Evolutionary conservation across 345 rosid genomes (phyloP), one percentile per base, ranked within the genome.

Genomic region (Populus ilicifolia): DNA sequence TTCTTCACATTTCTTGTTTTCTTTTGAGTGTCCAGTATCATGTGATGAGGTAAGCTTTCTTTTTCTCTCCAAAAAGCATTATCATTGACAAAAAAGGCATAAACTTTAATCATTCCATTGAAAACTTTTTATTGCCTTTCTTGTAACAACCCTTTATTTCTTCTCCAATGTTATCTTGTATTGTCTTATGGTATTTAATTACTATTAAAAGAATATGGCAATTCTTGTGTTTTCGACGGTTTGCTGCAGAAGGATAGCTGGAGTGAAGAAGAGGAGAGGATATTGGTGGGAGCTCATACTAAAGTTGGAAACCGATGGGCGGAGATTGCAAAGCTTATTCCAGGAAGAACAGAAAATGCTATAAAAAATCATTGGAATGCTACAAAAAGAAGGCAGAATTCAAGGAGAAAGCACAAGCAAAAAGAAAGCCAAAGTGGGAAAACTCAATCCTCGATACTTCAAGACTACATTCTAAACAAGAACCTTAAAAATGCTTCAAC

Each of bases 351-450:
- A 8, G 99, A 95, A 80, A 95, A 95, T 75, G 75, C 98, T 13
- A 91, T 95, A 54, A 95, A 95, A 85, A 95, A 95, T 72, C 99
- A 95, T 63, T 93, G 99, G 98, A 95, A 95, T 46, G 97, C 99
- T 2, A 93, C 99, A 0, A 93, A 87, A 71, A 88, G 99, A 52
- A 87, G 92, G 75, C 96, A 92, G 82, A 87, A 88, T 82, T 89
- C 97, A 9, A 88, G 89, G 82, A 87, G 92, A 69, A 90, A 89
- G 83, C 85, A 82, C 59, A 87, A 87, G 77, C 90, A 85, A 80
- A 48, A 69, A 17, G 70, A 84, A 70, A 76, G 76, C 39, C 73
- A 80, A 68, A 73, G 71, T 65, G 77, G 73, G 63, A 85, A 79
- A 65, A 80, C 84, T 64, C 88, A 89, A 16, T 83, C 96, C 14